A percentile compares a stretch with the other conserved stretches of the same genome.
phyloP scores from a whole-genome alignment of 257 asterid genomes.

The Primulina huaijiensis region DNA sequence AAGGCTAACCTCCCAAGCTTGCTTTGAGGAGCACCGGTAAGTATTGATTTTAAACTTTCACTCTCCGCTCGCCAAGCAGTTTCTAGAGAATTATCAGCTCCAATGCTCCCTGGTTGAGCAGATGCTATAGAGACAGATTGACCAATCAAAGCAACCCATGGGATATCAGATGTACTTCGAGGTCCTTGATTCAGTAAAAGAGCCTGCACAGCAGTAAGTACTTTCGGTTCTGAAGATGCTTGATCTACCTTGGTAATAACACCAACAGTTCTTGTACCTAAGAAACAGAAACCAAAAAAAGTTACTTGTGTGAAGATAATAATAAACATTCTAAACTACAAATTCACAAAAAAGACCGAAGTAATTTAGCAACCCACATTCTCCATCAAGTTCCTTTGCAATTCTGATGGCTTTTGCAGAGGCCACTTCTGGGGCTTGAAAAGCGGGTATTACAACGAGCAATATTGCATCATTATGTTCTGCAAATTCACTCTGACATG shows the following conservation, averaged over 20 bases:
- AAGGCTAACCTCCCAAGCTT: constrained; percentile 95
- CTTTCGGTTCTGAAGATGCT: constrained; percentile 82
- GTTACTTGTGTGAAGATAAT: constrained; percentile 13
- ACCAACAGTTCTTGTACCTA: constrained; percentile 93
- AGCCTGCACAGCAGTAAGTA: constrained; percentile 95
- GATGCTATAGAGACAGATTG: constrained; percentile 93
- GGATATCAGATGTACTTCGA: constrained; percentile 83
- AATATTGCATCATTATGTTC: constrained; percentile 68
- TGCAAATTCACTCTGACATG: constrained; percentile 54
- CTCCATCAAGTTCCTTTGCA: constrained; percentile 74
- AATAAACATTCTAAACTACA: constrained; percentile 14
- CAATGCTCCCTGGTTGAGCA: constrained; percentile 75
- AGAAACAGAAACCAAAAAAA: constrained; percentile 12
- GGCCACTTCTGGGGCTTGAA: constrained; percentile 69
- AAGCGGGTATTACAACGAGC: constrained; percentile 63
- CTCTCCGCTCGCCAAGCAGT: constrained; percentile 95
- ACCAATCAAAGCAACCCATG: constrained; percentile 99
- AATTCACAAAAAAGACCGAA: constrained; percentile 13
- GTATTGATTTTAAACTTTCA: constrained; percentile 83
- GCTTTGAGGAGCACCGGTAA: constrained; percentile 85
- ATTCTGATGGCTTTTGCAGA: constrained; percentile 64
- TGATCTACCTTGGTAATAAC: constrained; percentile 92
- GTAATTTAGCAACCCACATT: constrained; percentile 43
- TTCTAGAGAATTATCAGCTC: constrained; percentile 83
- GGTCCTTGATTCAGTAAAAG: constrained; percentile 93